These are phyloP conservation scores for Salix udensis DNA, from an alignment of 345 rosid species.

Conservation along the genomic window DNA sequence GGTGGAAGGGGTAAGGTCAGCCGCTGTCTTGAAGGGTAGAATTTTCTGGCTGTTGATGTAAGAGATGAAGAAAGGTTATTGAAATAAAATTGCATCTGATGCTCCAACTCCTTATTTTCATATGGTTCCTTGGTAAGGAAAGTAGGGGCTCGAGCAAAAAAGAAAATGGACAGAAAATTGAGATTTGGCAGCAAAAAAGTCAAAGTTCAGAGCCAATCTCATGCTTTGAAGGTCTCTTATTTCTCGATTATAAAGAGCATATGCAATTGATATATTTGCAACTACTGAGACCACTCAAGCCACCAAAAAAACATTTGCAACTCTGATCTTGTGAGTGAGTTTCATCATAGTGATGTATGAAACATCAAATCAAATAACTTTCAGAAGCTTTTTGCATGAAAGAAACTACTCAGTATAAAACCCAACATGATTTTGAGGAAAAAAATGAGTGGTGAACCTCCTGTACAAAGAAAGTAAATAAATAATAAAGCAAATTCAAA, in stretches of 20 bases:
- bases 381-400: not conserved
- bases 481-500: not conserved
- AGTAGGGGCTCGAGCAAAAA: not conserved
- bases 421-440: not conserved
- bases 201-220: not conserved
- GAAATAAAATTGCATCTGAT: slow-evolving; percentile 8
- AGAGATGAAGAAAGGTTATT: slow-evolving; percentile 11
- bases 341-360: not conserved
- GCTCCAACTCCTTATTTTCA: not conserved
- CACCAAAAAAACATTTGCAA: not conserved
- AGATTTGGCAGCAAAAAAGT: not conserved
- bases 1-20: slow-evolving; percentile 74
- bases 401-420: not conserved
- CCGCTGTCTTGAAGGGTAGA: slow-evolving; percentile 94
- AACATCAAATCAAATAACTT: not conserved
- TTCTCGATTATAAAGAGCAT: not conserved
- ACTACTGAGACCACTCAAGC: not conserved
- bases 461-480: not conserved
- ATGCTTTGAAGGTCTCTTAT: not conserved
- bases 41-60: slow-evolving; percentile 63
- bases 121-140: not conserved
- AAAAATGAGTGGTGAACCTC: not conserved
- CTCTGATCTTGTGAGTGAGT: not conserved
- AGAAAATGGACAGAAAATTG: not conserved
- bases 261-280: not conserved